Percentiles rank a stretch among this genome's conserved stretches.
Conservation (phyloP, 768 basidiomycete species). For the Lactarius deliciosus region DNA sequence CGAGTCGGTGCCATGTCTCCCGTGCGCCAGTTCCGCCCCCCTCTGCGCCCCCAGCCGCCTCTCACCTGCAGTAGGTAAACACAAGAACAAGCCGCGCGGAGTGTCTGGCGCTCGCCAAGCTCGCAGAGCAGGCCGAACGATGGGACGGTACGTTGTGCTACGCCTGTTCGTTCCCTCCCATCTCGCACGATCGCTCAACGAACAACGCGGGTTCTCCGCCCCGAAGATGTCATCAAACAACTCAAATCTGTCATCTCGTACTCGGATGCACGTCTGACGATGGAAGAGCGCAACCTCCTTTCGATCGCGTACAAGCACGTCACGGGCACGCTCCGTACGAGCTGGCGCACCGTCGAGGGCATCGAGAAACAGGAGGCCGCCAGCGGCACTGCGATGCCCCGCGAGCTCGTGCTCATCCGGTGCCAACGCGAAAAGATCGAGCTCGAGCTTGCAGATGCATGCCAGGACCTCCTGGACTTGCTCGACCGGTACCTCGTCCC, state of each 20-base stretch:
- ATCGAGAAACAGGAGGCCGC: conserved; percentile 65
- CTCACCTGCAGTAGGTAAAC: conserved; percentile 24
- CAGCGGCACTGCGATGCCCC: conserved; percentile 45
- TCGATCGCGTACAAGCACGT: conserved; percentile 91
- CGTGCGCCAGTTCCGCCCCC: conserved; percentile 13
- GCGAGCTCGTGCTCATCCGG: conserved; percentile 66
- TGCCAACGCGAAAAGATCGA: conserved; percentile 75
- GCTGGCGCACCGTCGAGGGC: conserved; percentile 79
- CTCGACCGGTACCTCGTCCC: conserved; percentile 60
- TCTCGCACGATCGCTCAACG: background rate
- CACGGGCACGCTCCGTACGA: conserved; percentile 78
- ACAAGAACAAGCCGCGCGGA: conserved; percentile 35
- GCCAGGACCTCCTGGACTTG: conserved; percentile 74
- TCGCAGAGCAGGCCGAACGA: conserved; percentile 86
- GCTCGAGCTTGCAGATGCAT: conserved; percentile 70
- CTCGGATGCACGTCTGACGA: conserved; percentile 65
- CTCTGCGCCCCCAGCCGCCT: conserved; percentile 2
- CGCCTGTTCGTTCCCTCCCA: background rate
- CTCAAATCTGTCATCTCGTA: conserved; percentile 73
- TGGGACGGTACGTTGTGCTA: conserved; percentile 64
- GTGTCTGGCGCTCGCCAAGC: conserved; percentile 65
- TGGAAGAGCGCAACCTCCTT: conserved; percentile 86
- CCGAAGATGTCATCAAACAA: conserved; percentile 68
- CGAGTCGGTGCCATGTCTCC: conserved; percentile 20
- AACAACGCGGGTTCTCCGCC: too few species aligned